Percentiles rank a stretch among this genome's conserved stretches.
Evolutionary conservation across 176 grass and related monocot genomes (phyloP).

Genomic region (Musa itinerans): DNA sequence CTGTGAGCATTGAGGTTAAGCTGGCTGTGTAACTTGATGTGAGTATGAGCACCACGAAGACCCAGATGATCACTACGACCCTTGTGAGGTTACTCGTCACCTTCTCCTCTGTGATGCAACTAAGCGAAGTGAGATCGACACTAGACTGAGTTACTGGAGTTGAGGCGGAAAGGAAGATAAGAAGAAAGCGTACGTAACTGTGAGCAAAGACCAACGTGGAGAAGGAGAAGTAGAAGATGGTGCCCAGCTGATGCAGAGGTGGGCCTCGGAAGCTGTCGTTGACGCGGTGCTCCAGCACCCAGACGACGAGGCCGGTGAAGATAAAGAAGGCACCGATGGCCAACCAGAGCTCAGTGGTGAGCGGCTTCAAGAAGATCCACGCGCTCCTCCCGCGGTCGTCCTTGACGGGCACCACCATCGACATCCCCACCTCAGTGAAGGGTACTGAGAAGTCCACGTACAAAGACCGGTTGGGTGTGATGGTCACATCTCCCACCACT

Average conservation of each 20-base stretch:
- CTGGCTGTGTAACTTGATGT: conserved; percentile 27
- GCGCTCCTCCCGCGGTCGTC: conserved; percentile 27
- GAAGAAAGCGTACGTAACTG: conserved; percentile 5
- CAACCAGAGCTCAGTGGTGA: background rate
- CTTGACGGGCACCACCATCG: conserved; percentile 46
- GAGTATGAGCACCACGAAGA: conserved; percentile 26
- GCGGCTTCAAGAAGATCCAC: conserved; percentile 65
- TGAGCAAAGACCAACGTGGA: conserved; percentile 60
- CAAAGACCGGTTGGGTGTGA: conserved; percentile 38
- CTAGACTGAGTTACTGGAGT: background rate
- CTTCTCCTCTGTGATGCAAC: conserved; percentile 1
- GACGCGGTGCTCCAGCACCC: conserved; percentile 59
- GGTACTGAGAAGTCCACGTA: conserved; percentile 66
- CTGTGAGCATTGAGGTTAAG: conserved; percentile 29
- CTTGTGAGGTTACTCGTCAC: conserved; percentile 17
- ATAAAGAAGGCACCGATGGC: background rate
- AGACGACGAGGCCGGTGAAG: conserved; percentile 60
- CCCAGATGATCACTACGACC: conserved; percentile 21
- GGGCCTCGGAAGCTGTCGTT: conserved; percentile 48
- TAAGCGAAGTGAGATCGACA: background rate
- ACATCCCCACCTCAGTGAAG: conserved; percentile 34
- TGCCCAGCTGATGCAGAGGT: conserved; percentile 36
- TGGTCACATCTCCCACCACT: conserved; percentile 60
- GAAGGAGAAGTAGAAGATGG: conserved; percentile 57
- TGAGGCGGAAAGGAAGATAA: background rate